Evolutionary conservation across 768 basidiomycete genomes (phyloP).

Genomic region (Epithele typhae): DNA sequence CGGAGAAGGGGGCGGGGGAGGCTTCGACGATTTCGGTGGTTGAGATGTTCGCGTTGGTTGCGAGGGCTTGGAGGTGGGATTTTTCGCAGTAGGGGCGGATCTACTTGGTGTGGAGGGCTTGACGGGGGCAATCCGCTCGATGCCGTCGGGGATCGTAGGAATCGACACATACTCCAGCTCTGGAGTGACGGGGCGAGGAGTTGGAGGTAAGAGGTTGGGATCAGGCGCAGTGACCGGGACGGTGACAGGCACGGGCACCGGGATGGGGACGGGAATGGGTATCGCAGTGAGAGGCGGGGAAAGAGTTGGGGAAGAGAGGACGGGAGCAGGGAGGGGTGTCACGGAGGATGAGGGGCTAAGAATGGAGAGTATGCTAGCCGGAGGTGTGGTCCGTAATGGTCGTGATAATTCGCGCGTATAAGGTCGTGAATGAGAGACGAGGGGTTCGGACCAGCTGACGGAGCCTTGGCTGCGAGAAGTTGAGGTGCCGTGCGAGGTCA

Average conservation of each 20-base stretch:
- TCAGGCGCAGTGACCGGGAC: background rate
- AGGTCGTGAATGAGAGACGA: conserved; percentile 1
- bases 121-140: conserved; percentile 2
- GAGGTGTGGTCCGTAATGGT: background rate
- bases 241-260: background rate
- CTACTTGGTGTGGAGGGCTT: too few species aligned
- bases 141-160: conserved; percentile 20
- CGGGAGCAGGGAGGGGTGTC: background rate
- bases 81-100: too few species aligned
- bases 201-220: background rate
- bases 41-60: too few species aligned
- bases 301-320: background rate
- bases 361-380: background rate
- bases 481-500: background rate
- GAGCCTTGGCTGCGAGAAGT: conserved; percentile 4
- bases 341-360: background rate
- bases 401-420: background rate
- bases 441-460: conserved; percentile 10
- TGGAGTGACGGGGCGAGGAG: conserved; percentile 12
- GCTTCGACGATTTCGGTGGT: too few species aligned
- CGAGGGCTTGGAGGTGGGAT: too few species aligned
- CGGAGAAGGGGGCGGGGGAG: too few species aligned
- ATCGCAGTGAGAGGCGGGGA: background rate
- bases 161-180: conserved; percentile 23
- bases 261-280: background rate